Evolutionary conservation across 1,284 basidiomycete species (phyloP), one percentile per base, ranked within the genome.

Genomic region (Ustilago nuda): DNA sequence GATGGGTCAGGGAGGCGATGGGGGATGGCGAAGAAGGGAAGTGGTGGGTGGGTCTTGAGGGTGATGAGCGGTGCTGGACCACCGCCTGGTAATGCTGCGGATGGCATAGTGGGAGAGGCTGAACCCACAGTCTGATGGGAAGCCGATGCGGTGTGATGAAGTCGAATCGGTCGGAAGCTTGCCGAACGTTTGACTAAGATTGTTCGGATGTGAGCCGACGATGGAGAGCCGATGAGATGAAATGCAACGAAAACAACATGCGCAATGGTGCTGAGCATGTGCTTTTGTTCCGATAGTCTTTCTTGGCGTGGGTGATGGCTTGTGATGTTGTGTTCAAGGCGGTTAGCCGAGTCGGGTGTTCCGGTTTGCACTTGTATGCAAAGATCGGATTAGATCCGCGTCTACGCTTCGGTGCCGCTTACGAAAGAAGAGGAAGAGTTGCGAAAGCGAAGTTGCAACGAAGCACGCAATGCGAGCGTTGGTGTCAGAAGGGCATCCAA

Each of bases 21-120:
- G n/a, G 82, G 80, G 51, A 79, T 81, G 62, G 70, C 61, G 55
- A 85, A 84, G 30, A 53, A 36, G 8, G 84, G 84, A 32, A 85
- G 72, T 11, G 84, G 83, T 3, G 78, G 61, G 43, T 75, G 66
- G 19, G 80, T 79, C 17, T 76, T 63, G 59, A 84, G 74, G 1
- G 70, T 74, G 65, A 84, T 72, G 52, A 78, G 57, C 8, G 79
- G 64, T 12, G 78, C 75, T 12, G 68, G 68, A 6, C 76, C 76
- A 39, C 76, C 72, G 30, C 76, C 76, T 32, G 67, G 67, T 53
- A 71, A 23, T 6, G 60, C 32, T 50, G 70, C 70, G 48, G 70
- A 66, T 13, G 70, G 64, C 70, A 72, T 72, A 51, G 11, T 35
- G n/a, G 35, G 52, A 48, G 15, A 36, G 33, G 15, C 5, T 11